Evolutionary conservation across 805 yeast genomes (phyloP), one percentile per base, ranked within the genome.

Genomic region (Teunomyces aglyptinius): DNA sequence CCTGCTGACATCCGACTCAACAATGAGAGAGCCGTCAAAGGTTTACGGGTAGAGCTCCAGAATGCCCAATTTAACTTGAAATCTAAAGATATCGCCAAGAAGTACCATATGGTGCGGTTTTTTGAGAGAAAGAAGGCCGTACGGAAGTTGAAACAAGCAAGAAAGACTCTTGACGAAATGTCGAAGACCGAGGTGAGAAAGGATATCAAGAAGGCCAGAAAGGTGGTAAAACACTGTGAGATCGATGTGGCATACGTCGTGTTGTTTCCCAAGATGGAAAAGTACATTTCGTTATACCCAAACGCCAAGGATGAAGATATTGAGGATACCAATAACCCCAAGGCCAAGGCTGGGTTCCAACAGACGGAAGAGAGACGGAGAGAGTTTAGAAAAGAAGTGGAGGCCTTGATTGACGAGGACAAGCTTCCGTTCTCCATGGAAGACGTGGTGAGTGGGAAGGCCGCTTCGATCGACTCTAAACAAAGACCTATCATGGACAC

Each of bases 21-120:
- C 41, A 85, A 88, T 52, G 94, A 89, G 64, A 80, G 96, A 65
- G 85, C 87, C 1, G 65, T 89, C 45, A 80, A 78, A 41, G 88
- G 89, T 1, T 66, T 86, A 50, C 73, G 77, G 43, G 65, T 73
- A 4, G 90, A 87, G 58, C 70, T 86, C 45, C 70, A 70, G 40
- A 71, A 72, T 34, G 77, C 80, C 13, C 73, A 76, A 49, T 50
- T 64, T 32, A 66, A 67, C 26, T 67, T 71, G 40, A 74, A 70
- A 53, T 77, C 79, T 13, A 77, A 75, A 51, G 73, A 77, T 44
- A 67, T 73, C 33, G 80, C 89, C 10, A 78, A 82, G 54, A 87
- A 85, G 67, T 94, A 94, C 63, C 97, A 89, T 61, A 90, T 89
- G 91, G 89, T 94, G 41, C 78, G 92, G 54, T 94, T 94, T 61